Percentiles rank a stretch among this genome's conserved stretches.
Conservation (phyloP, 2,329 filamentous ascomycete species). For the Pestalotiopsis sp. region DNA sequence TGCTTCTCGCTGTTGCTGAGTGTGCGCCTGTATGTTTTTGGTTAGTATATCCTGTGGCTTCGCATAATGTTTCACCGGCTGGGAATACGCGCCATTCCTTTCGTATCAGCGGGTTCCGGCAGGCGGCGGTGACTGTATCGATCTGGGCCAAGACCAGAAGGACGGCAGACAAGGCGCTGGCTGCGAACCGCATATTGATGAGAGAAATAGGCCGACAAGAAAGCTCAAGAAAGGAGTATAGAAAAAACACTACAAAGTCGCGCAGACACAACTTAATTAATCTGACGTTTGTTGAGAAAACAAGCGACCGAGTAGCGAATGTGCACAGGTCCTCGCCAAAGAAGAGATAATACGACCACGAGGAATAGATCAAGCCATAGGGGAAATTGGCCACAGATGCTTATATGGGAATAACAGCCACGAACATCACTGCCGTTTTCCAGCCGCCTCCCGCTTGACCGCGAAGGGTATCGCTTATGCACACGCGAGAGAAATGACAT, state of each 20-base stretch:
- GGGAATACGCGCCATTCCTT: slow-evolving; percentile 1
- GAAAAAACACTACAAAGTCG: background rate
- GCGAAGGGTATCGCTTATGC: background rate
- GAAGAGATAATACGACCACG: background rate
- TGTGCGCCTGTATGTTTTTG: slow-evolving; percentile 7
- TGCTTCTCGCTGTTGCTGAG: slow-evolving; percentile 26
- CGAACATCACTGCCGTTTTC: background rate
- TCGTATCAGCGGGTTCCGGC: slow-evolving; percentile 10
- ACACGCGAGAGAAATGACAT: background rate
- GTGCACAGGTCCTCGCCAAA: background rate
- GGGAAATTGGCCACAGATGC: background rate
- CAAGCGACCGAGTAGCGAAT: background rate
- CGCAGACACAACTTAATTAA: background rate
- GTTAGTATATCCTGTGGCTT: no score
- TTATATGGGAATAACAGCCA: slow-evolving; percentile 1
- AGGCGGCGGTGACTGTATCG: background rate
- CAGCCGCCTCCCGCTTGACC: background rate
- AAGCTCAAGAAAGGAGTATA: background rate
- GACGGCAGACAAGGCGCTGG: background rate
- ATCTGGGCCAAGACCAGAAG: slow-evolving; percentile 6
- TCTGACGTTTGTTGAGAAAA: background rate
- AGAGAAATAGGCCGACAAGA: background rate
- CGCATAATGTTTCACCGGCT: background rate
- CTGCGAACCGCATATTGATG: background rate
- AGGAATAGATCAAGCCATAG: background rate